phyloP scores from a whole-genome alignment of 176 grass and related monocot species.

The Oryza longistaminata region DNA sequence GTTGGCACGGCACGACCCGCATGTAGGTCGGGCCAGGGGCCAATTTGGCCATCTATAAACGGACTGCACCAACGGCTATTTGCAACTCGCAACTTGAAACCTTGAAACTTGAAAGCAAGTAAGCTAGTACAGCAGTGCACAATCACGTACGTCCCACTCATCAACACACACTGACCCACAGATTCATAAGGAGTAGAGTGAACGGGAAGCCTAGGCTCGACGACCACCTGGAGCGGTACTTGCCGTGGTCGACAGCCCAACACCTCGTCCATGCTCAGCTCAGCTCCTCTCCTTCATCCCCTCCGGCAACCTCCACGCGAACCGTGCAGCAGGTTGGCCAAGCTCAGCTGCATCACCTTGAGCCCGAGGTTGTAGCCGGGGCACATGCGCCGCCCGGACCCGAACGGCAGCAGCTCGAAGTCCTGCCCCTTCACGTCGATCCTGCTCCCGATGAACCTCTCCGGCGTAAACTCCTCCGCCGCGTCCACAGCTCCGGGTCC shows the following conservation, averaged over 20 bases:
- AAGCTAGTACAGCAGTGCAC: neutral
- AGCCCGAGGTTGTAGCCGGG: conserved; percentile 43
- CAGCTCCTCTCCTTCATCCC: neutral
- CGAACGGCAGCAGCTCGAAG: conserved; percentile 55
- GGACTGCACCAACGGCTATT: too few relatives aligned
- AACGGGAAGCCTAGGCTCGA: neutral
- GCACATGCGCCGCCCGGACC: conserved; percentile 52
- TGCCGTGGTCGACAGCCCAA: conserved; percentile 3
- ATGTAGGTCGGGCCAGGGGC: too few relatives aligned
- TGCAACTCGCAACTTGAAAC: too few relatives aligned
- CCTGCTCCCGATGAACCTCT: conserved; percentile 36
- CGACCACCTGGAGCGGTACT: neutral
- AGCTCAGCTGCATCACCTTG: conserved; percentile 40
- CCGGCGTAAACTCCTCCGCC: conserved; percentile 47
- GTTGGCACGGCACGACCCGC: too few relatives aligned
- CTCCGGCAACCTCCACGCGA: conserved; percentile 11
- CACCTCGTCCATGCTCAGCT: conserved; percentile 13
- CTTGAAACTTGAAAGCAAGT: too few relatives aligned
- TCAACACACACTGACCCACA: neutral
- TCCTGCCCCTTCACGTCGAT: conserved; percentile 46
- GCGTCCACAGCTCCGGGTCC: conserved; percentile 43
- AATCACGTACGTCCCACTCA: neutral
- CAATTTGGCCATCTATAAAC: too few relatives aligned
- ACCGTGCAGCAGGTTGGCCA: conserved; percentile 46
- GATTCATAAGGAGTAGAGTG: neutral